These are phyloP conservation scores for Massarina eburnea DNA, from an alignment of 2,329 filamentous ascomycete species.

Conservation along the genomic window DNA sequence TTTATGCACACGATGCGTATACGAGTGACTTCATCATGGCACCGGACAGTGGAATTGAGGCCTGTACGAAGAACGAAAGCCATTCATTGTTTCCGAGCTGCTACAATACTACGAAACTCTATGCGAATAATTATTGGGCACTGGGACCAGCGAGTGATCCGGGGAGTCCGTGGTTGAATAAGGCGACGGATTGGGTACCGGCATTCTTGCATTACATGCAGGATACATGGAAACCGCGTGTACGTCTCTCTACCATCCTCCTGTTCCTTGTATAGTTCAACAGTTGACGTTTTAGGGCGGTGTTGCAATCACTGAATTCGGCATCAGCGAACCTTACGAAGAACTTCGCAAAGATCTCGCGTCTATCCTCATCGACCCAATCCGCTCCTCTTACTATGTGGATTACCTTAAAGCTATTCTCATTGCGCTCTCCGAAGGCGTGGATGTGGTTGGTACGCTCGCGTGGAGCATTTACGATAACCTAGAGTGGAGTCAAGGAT, in stretches of 20 bases:
- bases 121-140: slow-evolving; percentile 31
- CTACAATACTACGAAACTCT: slow-evolving; percentile 37
- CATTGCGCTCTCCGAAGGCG: slow-evolving; percentile 37
- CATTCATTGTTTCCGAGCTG: slow-evolving; percentile 40
- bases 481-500: slow-evolving; percentile 39
- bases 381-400: slow-evolving; percentile 33
- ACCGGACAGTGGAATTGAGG: slow-evolving; percentile 39
- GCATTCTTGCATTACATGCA: slow-evolving; percentile 38
- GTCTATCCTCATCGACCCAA: slow-evolving; percentile 33
- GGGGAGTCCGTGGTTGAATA: slow-evolving; percentile 38
- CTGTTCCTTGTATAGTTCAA: not conserved
- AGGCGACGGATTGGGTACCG: slow-evolving; percentile 40
- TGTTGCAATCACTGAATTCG: slow-evolving; percentile 42
- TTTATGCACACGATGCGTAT: slow-evolving; percentile 44
- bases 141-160: slow-evolving; percentile 36
- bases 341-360: slow-evolving; percentile 26
- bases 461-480: slow-evolving; percentile 45
- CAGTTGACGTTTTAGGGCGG: slow-evolving; percentile 13
- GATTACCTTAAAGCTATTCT: slow-evolving; percentile 39
- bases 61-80: slow-evolving; percentile 38
- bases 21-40: slow-evolving; percentile 39
- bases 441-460: slow-evolving; percentile 38
- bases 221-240: slow-evolving; percentile 29
- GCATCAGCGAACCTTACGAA: slow-evolving; percentile 42
- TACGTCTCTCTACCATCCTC: slow-evolving; percentile 9